Conservation (phyloP, 352 stramenopile species). For the Thraustochytrium striatum region DNA sequence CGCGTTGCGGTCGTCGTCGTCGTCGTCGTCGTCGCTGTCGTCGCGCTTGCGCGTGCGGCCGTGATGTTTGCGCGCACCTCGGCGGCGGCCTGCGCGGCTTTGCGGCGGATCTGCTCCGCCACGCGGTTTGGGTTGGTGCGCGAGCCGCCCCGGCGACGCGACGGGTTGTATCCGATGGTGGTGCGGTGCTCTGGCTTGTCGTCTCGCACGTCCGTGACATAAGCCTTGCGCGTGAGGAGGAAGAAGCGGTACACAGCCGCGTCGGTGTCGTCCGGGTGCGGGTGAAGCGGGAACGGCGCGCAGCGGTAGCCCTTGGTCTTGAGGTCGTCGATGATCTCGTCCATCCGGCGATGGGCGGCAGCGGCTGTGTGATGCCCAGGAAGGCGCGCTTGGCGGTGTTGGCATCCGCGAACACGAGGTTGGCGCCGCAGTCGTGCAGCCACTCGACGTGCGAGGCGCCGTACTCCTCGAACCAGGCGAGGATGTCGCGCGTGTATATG, state of each 20-base stretch:
- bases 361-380: neutral
- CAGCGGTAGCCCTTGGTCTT: slow-evolving; percentile 1
- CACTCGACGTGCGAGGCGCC: slow-evolving; percentile 32
- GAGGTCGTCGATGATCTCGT: slow-evolving; percentile 25
- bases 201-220: slow-evolving; percentile 5
- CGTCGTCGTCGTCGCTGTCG: slow-evolving; percentile 18
- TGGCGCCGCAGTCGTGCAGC: slow-evolving; percentile 37
- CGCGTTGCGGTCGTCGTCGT: slow-evolving; percentile 11
- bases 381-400: slow-evolving; percentile 27
- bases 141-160: neutral
- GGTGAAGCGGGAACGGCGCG: slow-evolving; percentile 13
- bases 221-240: neutral
- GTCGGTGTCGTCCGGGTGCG: neutral
- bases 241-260: slow-evolving; percentile 23
- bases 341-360: slow-evolving; percentile 10
- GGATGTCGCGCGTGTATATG: slow-evolving; percentile 24
- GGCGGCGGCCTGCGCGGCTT: neutral
- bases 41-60: neutral
- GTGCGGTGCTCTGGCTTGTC: slow-evolving; percentile 13
- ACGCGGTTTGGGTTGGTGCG: neutral
- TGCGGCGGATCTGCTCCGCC: neutral
- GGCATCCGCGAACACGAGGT: slow-evolving; percentile 31
- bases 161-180: slow-evolving; percentile 24
- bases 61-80: neutral
- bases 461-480: slow-evolving; percentile 39